Base-by-base conservation (phyloP, 2,329 filamentous ascomycete genomes). In the Aspergillus japonicus region DNA sequence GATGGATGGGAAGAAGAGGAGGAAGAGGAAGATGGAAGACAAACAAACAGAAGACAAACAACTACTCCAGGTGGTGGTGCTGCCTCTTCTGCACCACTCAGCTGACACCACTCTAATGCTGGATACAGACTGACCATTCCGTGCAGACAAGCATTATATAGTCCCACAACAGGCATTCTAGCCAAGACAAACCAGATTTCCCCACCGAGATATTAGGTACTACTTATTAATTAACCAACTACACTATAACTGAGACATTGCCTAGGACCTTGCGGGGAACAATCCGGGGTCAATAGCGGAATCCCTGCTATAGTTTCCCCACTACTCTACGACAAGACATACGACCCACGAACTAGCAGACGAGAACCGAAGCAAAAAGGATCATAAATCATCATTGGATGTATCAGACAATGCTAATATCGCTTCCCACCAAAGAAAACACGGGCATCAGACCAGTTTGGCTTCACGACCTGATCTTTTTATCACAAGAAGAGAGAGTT, bases 391-490 rank as follows among this genome's bases (percentile, higher is more conserved):
- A 52, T 35, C n/a, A 33, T 33, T 50, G 29, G 14, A 16, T 31
- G 23, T 44, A 10, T 21, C 48, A 16, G 31, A 51, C 21, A 51
- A 51, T 33, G 31, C 49, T 51, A 51, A 51, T 35, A 21, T 33
- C 49, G 49, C n/a, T 16, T 21, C 6, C 26, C 26, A 29, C n/a
- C 26, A 10, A 50, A 31, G 7, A 29, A 21, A n/a, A n/a, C 2
- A 16, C 2, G 29, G n/a, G 8, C 10, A 11, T 55, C 29, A 55
- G 47, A 47, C 26, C 53, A 55, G 26, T 31, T 55, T 55, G 16
- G 44, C 53, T 31, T 33, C 26, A 47, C 53, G 39, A 31, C 53
- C 42, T 29, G 53, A 55, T 29, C 53, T 55, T 55, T 42, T 24
- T 19, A 21, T 51, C 5, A 5, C 21, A 14, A 35, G n/a, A 51